These are phyloP conservation scores for Dactylellina cionopaga DNA, from an alignment of 2,329 filamentous ascomycete species.

Conservation along the genomic window DNA sequence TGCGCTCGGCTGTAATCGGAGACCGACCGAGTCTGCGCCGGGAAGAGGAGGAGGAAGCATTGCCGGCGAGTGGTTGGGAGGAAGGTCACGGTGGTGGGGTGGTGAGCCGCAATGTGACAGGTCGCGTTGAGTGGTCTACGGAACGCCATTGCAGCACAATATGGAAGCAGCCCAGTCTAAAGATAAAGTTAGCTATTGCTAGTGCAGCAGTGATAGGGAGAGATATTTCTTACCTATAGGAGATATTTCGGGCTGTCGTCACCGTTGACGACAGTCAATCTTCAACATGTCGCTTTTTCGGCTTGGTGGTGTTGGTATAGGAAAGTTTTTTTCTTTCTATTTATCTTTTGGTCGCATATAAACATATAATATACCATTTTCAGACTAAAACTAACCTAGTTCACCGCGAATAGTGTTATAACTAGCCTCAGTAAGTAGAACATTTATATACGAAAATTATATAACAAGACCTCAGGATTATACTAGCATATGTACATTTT, in stretches of 20 bases:
- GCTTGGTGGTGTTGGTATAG: constrained; percentile 22
- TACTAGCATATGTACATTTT: too few relatives aligned
- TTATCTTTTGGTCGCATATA: constrained; percentile 4
- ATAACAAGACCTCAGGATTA: too few relatives aligned
- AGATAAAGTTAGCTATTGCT: constrained; percentile 11
- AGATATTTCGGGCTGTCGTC: constrained; percentile 15
- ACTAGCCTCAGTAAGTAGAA: too few relatives aligned
- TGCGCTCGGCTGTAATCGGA: neutral
- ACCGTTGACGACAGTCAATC: constrained; percentile 28
- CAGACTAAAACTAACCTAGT: too few relatives aligned
- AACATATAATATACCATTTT: too few relatives aligned
- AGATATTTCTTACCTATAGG: neutral
- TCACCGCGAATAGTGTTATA: too few relatives aligned
- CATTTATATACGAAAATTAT: too few relatives aligned
- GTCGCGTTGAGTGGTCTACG: constrained; percentile 3
- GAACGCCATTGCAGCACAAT: constrained; percentile 25
- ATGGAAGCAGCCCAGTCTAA: neutral
- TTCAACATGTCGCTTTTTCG: neutral
- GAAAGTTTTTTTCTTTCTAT: constrained; percentile 22
- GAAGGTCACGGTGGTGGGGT: constrained; percentile 20
- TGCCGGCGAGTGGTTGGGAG: constrained; percentile 6
- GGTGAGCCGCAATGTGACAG: constrained; percentile 10
- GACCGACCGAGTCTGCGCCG: neutral
- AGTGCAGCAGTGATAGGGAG: neutral
- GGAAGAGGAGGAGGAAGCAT: constrained; percentile 1